Base-by-base conservation (phyloP, 73 alveolate genomes). In the Paramecium biaurelia region DNA sequence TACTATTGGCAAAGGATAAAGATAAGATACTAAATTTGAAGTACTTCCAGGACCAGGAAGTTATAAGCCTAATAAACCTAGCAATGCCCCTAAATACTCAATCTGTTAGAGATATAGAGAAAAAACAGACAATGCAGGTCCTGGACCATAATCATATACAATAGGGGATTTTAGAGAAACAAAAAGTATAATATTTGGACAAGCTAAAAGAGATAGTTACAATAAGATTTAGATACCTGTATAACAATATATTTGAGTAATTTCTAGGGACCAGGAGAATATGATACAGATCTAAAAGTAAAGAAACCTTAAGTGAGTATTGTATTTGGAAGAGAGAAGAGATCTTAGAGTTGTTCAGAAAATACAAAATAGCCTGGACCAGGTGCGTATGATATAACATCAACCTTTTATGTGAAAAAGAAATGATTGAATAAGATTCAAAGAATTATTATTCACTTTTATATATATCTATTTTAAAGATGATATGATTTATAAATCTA, bases 311-410 rank as follows among this genome's bases (percentile, higher is more conserved):
- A 72, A 72, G 56, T 35, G 35, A 72, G 86, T 42, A 72, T 72
- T 72, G 45, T 72, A n/a, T 72, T 72, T 32, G 86, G 86, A 72
- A 72, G 86, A 72, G 86, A 72, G 45, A 72, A 72, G 38, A 72
- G 86, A 37, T 35, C 59, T 34, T 11, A 34, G 0, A 72, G 59
- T 35, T 28, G 59, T 14, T 34, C 58, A 0, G 86, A 72, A 72
- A 42, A 30, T 42, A 26, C 41, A 23, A 12, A 30, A 11, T 8
- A 35, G 18, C 86, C 86, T 72, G 86, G 86, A 30, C 86, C 86
- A 12, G 86, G 86, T 34, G 8, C 38, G 1, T 72, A 72, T 72
- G 56, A 72, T 21, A 37, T 72, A 12, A 72, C 38, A 7, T 72
- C 53, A 6, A 72, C 37, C 35, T 72, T 72, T 67, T 53, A 18